phyloP scores from a whole-genome alignment of 169 alveolate genomes.

The Cyclospora cayetanensis region DNA sequence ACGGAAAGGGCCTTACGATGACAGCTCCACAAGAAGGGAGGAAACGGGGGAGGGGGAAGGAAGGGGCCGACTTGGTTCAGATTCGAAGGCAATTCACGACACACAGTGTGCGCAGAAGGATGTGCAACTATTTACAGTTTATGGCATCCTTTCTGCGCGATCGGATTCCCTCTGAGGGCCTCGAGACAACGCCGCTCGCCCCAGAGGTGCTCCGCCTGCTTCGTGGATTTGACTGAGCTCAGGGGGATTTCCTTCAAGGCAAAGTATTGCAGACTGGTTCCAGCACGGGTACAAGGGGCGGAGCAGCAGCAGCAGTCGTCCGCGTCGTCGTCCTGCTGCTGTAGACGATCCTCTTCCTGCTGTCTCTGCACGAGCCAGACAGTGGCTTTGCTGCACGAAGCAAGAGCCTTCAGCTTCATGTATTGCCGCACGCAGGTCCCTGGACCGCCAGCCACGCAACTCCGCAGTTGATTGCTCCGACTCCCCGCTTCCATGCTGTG shows the following conservation, averaged over 20 bases:
- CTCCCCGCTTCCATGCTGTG: neutral
- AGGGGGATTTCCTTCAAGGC: constrained; percentile 38
- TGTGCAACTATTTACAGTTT: neutral
- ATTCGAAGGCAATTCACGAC: neutral
- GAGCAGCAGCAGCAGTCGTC: neutral
- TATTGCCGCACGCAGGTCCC: neutral
- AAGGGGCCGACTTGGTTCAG: neutral
- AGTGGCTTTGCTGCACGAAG: constrained; percentile 24
- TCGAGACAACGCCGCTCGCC: constrained; percentile 15
- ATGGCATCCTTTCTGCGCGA: neutral
- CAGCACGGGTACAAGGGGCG: neutral
- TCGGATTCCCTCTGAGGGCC: neutral
- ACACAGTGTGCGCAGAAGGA: neutral
- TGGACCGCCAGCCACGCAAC: neutral
- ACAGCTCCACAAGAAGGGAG: too few relatives aligned
- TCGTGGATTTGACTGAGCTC: neutral
- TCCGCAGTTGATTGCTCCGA: neutral
- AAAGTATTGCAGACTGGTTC: neutral
- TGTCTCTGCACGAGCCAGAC: neutral
- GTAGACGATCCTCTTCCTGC: neutral
- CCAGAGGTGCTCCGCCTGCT: constrained; percentile 69
- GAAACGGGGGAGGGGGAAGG: neutral
- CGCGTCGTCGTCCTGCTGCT: neutral
- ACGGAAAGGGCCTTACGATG: too few relatives aligned
- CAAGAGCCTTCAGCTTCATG: neutral